Evolutionary conservation across 1,284 basidiomycete species (phyloP).

Genomic region (Athelia psychrophila): DNA sequence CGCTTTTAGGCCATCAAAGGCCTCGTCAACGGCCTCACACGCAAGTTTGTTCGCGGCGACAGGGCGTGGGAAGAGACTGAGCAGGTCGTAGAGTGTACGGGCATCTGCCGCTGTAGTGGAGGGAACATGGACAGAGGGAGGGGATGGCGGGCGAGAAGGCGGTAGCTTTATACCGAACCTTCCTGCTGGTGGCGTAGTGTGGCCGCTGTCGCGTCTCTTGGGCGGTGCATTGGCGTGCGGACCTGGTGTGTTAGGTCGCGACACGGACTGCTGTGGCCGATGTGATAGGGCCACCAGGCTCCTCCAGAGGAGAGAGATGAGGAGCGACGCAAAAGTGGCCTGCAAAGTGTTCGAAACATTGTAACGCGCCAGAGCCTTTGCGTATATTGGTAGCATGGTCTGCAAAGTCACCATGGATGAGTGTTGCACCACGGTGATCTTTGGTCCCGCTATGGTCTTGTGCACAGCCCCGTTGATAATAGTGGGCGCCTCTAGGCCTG

Average conservation of each 20-base stretch:
- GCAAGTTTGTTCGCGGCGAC: slow-evolving; percentile 49
- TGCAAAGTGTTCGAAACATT: slow-evolving; percentile 52
- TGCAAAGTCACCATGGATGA: slow-evolving; percentile 59
- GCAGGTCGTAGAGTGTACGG: slow-evolving; percentile 54
- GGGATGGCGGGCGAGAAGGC: slow-evolving; percentile 65
- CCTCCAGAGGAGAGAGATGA: slow-evolving; percentile 72
- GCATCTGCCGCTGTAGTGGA: slow-evolving; percentile 54
- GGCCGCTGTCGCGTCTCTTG: slow-evolving; percentile 46
- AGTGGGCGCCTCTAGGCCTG: slow-evolving; percentile 51
- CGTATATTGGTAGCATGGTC: slow-evolving; percentile 56
- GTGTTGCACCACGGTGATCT: slow-evolving; percentile 41
- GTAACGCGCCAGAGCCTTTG: slow-evolving; percentile 55
- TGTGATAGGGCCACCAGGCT: slow-evolving; percentile 66
- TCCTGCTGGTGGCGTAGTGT: slow-evolving; percentile 57
- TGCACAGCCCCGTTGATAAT: slow-evolving; percentile 18
- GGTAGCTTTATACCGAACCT: slow-evolving; percentile 68
- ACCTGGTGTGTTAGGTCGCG: slow-evolving; percentile 43
- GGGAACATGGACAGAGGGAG: slow-evolving; percentile 32
- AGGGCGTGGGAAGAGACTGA: slow-evolving; percentile 63
- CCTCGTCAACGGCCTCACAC: slow-evolving; percentile 74
- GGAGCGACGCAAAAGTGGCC: slow-evolving; percentile 57
- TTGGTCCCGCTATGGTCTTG: slow-evolving; percentile 35
- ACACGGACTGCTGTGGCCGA: slow-evolving; percentile 40
- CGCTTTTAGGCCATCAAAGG: slow-evolving; percentile 58
- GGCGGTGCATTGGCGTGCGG: slow-evolving; percentile 23